Evolutionary conservation across 106 monocot species (phyloP), one percentile per base, ranked within the genome.

Genomic region (Dendrobium nobile): DNA sequence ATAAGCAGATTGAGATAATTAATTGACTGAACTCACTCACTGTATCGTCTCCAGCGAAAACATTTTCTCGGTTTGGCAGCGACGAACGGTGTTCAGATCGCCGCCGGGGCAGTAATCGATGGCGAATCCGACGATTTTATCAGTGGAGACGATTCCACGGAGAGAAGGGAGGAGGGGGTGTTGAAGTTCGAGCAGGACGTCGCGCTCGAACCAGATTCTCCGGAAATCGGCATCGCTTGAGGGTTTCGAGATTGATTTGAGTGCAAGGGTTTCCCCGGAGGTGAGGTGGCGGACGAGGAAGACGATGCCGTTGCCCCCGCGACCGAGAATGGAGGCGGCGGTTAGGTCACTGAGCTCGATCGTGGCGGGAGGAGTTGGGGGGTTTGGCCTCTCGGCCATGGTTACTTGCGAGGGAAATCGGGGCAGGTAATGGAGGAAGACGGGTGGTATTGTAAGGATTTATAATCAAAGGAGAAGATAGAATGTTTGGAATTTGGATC

Each of bases 281-380:
- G 82, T 45, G 9, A n/a, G 31, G 70, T 33, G 0, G 54, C 51
- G 80, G 72, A 90, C 90, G 79, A 84, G 85, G 86, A 96, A 96
- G 82, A 96, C 96, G 72, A 96, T 85, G 76, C 96, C 96, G 83
- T 90, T 93, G 24, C 90, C 96, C 67, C 96, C 96, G 75, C 93
- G 91, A 44, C 96, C 96, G 79, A 94, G 87, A 77, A 92, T 82
- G 19, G 93, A 75, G 79, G 86, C 24, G 41, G 90, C 92, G 40
- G 41, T 79, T 41, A 96, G 88, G 19, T 84, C 78, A n/a, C 78
- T 41, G 9, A 95, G 84, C 20, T 82, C 87, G 18, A 92, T 61
- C 64, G 64, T 24, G 7, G 64, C n/a, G 5, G n/a, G 64, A 24
- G 4, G 64, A 22, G 22, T 5, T 26, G 64, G 22, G 64, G 22